Base-by-base conservation (phyloP, 805 yeast species). In the Blastobotrys peoriensis region DNA sequence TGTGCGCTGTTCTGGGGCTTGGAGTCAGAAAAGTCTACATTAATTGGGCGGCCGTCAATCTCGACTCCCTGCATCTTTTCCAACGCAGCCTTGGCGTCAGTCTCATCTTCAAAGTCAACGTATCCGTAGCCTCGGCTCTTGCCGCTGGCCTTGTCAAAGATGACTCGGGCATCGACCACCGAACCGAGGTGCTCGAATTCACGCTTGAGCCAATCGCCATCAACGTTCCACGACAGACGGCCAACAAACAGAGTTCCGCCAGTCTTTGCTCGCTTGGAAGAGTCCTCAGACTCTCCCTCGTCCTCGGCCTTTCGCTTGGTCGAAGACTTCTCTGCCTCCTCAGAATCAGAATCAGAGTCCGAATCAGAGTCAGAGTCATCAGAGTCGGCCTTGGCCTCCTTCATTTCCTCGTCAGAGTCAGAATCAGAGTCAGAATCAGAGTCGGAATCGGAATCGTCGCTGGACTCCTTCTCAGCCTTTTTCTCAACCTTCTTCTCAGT, bases 41-140 rank as follows among this genome's bases (percentile, higher is more conserved):
- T 89, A 65, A 93, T 78, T 64, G 94, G 86, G 77, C 98, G 84
- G 59, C 98, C 98, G 59, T 93, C 98, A 56, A 93, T 83, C 73
- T 91, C 98, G 65, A 75, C 79, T 63, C 95, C 98, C 71, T 88
- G 95, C 78, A 74, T 76, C 64, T 82, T 86, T 50, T 72, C 71
- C 50, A 91, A 67, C 6, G 98, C 98, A 68, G 81, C 83, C 67
- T 86, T 88, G 55, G 97, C 98, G 50, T 72, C 73, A 21, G 77
- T 76, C 61, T 78, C 79, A 59, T 75, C 69, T 58, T 79, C 87
- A 63, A 93, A 93, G 66, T 93, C 98, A 67, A 93, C 96, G 71
- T 93, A 93, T 3, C 74, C 74, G 76, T 86, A 91, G 67, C 98
- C 98, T 76, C 91, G 83, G 45, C 96, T 87, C 71, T 86, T 85